Conservation (phyloP, 192 early-diverging fungal genomes). For the Backusella mclennaniae region DNA sequence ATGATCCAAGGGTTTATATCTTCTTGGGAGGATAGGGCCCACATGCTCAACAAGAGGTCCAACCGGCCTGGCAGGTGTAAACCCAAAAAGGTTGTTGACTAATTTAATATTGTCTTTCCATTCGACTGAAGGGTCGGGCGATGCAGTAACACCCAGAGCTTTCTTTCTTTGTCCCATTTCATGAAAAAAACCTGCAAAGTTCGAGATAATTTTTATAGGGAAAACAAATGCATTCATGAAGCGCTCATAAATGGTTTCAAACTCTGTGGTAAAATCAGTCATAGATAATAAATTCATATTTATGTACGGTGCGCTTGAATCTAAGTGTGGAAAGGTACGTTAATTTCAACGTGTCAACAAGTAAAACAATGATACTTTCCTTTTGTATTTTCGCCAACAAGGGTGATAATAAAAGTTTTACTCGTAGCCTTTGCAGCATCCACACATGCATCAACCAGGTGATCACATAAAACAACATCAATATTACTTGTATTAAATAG, state of each 20-base stretch:
- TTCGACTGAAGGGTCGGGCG: no score
- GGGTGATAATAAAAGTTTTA: constrained; percentile 25
- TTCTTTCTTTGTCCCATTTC: not conserved
- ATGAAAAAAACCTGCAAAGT: not conserved
- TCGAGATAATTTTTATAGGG: not conserved
- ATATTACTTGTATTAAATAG: not conserved
- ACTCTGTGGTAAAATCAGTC: not conserved
- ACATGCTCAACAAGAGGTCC: constrained; percentile 29
- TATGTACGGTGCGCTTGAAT: not conserved
- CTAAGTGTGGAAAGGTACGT: not conserved
- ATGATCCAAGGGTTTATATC: constrained; percentile 15
- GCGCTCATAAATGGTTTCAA: not conserved
- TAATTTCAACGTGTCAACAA: not conserved
- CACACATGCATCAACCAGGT: constrained; percentile 14
- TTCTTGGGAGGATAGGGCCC: constrained; percentile 33
- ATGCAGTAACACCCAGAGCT: not conserved
- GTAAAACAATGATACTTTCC: not conserved
- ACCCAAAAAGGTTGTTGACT: constrained; percentile 22
- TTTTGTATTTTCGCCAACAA: not conserved
- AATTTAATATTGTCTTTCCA: constrained; percentile 22
- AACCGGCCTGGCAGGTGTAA: constrained; percentile 16
- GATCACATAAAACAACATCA: constrained; percentile 20
- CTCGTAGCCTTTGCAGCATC: constrained; percentile 8
- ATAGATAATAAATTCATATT: not conserved
- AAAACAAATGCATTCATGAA: not conserved